These are phyloP conservation scores for Yarrowia bubula DNA, from an alignment of 805 yeast species.

Conservation along the genomic window DNA sequence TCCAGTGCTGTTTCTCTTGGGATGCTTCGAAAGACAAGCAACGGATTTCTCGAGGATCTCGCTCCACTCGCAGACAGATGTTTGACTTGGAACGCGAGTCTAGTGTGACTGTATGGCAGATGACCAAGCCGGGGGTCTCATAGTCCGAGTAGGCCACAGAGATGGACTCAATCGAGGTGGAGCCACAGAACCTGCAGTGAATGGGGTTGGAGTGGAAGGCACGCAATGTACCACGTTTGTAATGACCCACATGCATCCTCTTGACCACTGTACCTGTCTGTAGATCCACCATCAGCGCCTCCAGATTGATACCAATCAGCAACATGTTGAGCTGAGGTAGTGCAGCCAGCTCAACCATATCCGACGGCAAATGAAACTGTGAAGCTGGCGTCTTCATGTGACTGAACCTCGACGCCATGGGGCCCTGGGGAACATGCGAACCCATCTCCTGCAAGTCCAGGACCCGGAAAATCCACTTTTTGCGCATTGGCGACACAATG, in stretches of 20 bases:
- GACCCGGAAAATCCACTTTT: conserved; percentile 22
- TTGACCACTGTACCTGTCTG: conserved; percentile 72
- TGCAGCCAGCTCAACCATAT: conserved; percentile 16
- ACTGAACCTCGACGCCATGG: not conserved
- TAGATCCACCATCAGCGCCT: conserved; percentile 55
- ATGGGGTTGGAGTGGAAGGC: conserved; percentile 83
- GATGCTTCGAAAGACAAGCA: conserved; percentile 81
- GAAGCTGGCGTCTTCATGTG: not conserved
- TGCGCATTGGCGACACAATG: conserved; percentile 24
- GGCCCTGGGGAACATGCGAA: not conserved
- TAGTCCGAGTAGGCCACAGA: conserved; percentile 68
- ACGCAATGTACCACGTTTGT: conserved; percentile 56
- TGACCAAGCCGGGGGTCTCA: conserved; percentile 51
- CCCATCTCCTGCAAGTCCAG: conserved; percentile 13
- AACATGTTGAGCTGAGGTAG: conserved; percentile 35
- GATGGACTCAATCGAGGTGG: conserved; percentile 72
- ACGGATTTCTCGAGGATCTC: conserved; percentile 89
- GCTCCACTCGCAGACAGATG: conserved; percentile 83
- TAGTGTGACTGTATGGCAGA: conserved; percentile 69
- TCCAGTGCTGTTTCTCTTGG: conserved; percentile 66
- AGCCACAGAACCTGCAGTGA: conserved; percentile 88
- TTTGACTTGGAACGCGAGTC: conserved; percentile 73
- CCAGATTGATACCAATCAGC: conserved; percentile 30
- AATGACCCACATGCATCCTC: conserved; percentile 59
- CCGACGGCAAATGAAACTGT: conserved; percentile 10